phyloP scores from a whole-genome alignment of 257 asterid genomes.

The Thymus mandschuricus region DNA sequence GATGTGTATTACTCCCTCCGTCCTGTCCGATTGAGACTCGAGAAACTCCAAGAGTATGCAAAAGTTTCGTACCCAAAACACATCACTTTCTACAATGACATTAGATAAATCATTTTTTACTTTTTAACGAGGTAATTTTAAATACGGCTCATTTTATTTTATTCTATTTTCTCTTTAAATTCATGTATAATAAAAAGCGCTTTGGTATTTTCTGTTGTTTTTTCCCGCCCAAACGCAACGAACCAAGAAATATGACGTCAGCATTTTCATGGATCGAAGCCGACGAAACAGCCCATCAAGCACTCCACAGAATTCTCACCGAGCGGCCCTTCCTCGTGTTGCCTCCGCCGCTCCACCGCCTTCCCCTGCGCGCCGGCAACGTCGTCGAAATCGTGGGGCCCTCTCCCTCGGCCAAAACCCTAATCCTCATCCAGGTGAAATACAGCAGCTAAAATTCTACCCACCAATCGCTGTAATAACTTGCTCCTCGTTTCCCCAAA shows the following conservation, averaged over 20 bases:
- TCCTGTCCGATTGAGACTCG: too few relatives aligned
- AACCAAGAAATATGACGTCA: constrained; percentile 44
- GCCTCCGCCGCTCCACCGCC: constrained; percentile 87
- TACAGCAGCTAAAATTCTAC: background rate
- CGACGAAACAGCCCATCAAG: constrained; percentile 71
- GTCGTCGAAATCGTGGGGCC: constrained; percentile 83
- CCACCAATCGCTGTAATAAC: background rate
- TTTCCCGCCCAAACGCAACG: constrained; percentile 34
- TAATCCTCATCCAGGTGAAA: constrained; percentile 72
- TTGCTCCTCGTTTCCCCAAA: background rate
- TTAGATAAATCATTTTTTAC: too few relatives aligned
- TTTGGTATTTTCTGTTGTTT: background rate
- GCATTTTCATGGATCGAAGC: constrained; percentile 64
- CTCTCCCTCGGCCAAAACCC: constrained; percentile 87
- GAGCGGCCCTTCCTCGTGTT: constrained; percentile 67
- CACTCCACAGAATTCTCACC: constrained; percentile 55
- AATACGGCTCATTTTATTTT: too few relatives aligned
- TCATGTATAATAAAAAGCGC: too few relatives aligned
- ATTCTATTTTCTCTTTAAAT: too few relatives aligned
- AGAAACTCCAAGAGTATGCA: too few relatives aligned
- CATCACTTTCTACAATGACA: too few relatives aligned
- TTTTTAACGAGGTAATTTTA: too few relatives aligned
- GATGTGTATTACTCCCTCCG: too few relatives aligned
- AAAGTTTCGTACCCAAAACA: too few relatives aligned
- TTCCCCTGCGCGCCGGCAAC: constrained; percentile 83